These are phyloP conservation scores for Pichia sp. DNA, from an alignment of 1,139 yeast genomes.

Conservation along the genomic window DNA sequence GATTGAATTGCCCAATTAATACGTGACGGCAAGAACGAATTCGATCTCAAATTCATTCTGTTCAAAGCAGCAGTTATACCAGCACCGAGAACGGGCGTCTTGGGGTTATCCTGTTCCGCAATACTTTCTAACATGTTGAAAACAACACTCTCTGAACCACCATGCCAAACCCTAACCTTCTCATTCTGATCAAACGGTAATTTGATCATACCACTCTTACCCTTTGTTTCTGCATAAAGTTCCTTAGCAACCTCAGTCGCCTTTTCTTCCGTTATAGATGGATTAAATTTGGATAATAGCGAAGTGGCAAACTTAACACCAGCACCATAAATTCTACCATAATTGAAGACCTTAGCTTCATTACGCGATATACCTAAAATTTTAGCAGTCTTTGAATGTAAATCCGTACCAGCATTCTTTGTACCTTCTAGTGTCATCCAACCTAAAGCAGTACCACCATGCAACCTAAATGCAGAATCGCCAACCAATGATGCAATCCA, in stretches of 20 bases:
- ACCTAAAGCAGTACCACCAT: conserved; percentile 96
- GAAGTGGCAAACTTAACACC: conserved; percentile 89
- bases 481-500: conserved; percentile 98
- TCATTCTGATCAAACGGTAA: conserved; percentile 2
- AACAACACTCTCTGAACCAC: conserved; percentile 92
- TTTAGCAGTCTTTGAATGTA: conserved; percentile 91
- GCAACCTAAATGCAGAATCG: conserved; percentile 83
- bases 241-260: conserved; percentile 67
- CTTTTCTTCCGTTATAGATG: conserved; percentile 61
- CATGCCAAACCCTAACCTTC: conserved; percentile 61
- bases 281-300: conserved; percentile 78
- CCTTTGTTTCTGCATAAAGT: conserved; percentile 83
- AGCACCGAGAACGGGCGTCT: conserved; percentile 92
- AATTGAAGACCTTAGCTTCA: conserved; percentile 94
- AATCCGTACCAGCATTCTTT: conserved; percentile 84
- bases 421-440: conserved; percentile 99
- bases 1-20: conserved; percentile 99
- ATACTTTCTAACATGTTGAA: conserved; percentile 87
- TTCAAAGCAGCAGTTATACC: conserved; percentile 86
- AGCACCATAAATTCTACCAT: conserved; percentile 98
- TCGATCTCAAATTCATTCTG: conserved; percentile 60
- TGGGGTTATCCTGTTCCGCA: conserved; percentile 81
- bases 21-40: conserved; percentile 79
- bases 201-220: conserved; percentile 42
- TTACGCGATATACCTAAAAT: conserved; percentile 87